These are phyloP conservation scores for Lichtheimia ramosa DNA, from an alignment of 371 early-diverging fungal species.

Conservation along the genomic window DNA sequence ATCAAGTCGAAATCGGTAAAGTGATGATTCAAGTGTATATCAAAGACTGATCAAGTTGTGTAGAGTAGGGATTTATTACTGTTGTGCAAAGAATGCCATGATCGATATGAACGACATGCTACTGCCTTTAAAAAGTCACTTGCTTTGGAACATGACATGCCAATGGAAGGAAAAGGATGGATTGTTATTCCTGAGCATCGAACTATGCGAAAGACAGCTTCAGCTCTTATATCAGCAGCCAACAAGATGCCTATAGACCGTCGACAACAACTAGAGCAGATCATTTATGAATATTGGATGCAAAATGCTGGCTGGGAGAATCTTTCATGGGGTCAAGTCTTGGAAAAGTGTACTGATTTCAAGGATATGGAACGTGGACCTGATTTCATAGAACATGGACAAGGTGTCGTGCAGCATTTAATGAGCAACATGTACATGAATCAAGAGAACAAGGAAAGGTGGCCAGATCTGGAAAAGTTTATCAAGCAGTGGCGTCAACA, in stretches of 20 bases:
- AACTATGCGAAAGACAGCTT: constrained; percentile 45
- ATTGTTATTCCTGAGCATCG: constrained; percentile 39
- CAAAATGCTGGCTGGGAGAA: neutral
- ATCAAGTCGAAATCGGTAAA: constrained; percentile 61
- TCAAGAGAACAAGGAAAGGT: constrained; percentile 24
- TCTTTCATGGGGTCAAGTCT: constrained; percentile 20
- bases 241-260: constrained; percentile 46
- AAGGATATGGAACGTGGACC: constrained; percentile 45
- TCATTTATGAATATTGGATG: constrained; percentile 23
- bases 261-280: constrained; percentile 20
- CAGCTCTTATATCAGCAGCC: constrained; percentile 34
- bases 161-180: constrained; percentile 61
- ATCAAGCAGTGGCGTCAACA: constrained; percentile 55
- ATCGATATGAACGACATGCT: constrained; percentile 52
- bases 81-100: constrained; percentile 53
- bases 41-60: neutral
- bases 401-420: constrained; percentile 39
- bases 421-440: constrained; percentile 5
- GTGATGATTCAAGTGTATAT: neutral
- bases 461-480: constrained; percentile 39
- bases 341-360: constrained; percentile 33
- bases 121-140: constrained; percentile 36
- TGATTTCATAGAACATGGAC: constrained; percentile 52
- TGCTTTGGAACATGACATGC: constrained; percentile 38
- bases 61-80: constrained; percentile 56